phyloP scores from a whole-genome alignment of 2,329 filamentous ascomycete genomes.

The Penicillium sp. region DNA sequence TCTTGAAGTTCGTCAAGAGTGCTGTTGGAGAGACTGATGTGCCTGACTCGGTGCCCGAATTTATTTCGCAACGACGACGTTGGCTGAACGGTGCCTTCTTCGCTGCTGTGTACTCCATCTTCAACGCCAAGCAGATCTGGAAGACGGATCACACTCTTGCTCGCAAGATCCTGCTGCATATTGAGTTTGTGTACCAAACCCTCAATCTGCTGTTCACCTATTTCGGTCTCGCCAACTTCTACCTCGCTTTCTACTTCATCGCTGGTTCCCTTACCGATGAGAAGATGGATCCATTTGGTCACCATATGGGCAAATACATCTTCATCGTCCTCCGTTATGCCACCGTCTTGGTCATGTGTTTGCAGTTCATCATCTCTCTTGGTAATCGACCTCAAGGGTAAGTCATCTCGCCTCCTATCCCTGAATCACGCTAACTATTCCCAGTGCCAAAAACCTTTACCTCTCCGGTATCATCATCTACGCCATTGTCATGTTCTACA shows the following conservation, averaged over 20 bases:
- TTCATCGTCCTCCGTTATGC: constrained; percentile 82
- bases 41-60: constrained; percentile 89
- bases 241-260: constrained; percentile 97
- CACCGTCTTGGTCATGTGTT: constrained; percentile 79
- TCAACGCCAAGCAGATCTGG: constrained; percentile 93
- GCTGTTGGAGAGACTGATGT: constrained; percentile 98
- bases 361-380: constrained; percentile 94
- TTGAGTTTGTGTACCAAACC: constrained; percentile 94
- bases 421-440: constrained; percentile 5
- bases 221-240: constrained; percentile 98
- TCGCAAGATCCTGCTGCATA: constrained; percentile 84
- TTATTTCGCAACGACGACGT: constrained; percentile 90
- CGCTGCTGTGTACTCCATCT: constrained; percentile 92
- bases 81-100: constrained; percentile 99
- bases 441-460: constrained; percentile 76
- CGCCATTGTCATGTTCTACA: constrained; percentile 91
- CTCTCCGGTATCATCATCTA: constrained; percentile 85
- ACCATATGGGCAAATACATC: constrained; percentile 76
- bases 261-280: constrained; percentile 80
- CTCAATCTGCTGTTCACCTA: constrained; percentile 91
- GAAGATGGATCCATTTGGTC: constrained; percentile 82
- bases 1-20: constrained; percentile 94
- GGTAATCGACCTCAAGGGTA: constrained; percentile 90
- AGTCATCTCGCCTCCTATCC: constrained; percentile 13
- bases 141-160: constrained; percentile 82